Base-by-base conservation (phyloP, 495 filamentous ascomycete species). In the Penicillium cinerascens region DNA sequence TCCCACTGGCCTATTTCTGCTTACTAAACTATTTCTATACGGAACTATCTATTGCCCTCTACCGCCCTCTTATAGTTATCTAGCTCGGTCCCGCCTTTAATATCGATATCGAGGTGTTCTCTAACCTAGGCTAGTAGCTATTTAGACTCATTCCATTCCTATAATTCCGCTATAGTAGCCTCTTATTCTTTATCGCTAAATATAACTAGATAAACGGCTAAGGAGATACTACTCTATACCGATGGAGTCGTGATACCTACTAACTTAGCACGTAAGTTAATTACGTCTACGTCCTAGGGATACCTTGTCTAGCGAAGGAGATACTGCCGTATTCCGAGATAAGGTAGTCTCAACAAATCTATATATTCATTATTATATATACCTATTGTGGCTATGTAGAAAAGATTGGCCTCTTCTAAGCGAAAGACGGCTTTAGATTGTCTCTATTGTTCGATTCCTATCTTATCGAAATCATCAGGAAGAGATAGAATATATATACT, bases 141-240 rank as follows among this genome's bases (percentile, higher is more conserved):
- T 58, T 66, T 64, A 56, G 66, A 72, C 53, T 72, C 65, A 26
- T 66, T 70, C 69, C 65, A 70, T 56, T 64, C 63, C 22, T 57
- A 43, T 13, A 66, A 64, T 54, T 71, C 69, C 27, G 22, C 58
- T 15, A 66, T 59, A 9, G 66, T 62, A 27, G 44, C 23, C 47
- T 62, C 57, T 59, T 54, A 54, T 52, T 70, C 64, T 59, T 64
- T 50, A 42, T 65, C 53, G n/a, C 45, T 56, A 55, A 70, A 67
- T 6, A 41, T 15, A 26, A 69, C 62, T 18, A 62, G 64, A 50
- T 62, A 73, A 16, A 21, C 36, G 10, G 46, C 26, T 4, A 61
- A 56, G 20, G 63, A 67, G 26, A 67, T 67, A 0, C 17, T 20
- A 36, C 51, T 56, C 65, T 59, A 71, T 38, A 70, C 56, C 22